Conservation (phyloP, 306 rosid species). For the Castanospermum australe region DNA sequence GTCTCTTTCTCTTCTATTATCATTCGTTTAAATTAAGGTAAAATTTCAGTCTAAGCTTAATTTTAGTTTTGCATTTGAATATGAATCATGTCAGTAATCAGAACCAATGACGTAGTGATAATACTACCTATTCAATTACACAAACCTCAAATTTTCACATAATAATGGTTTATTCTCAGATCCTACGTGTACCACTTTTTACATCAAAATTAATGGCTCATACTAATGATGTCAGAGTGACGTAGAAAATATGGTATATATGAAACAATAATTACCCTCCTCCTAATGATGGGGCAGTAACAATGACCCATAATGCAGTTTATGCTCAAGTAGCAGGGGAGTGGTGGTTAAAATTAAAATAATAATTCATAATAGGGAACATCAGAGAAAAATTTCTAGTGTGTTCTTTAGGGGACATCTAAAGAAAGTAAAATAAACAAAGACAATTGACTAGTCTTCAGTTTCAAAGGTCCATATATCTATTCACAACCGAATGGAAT, state of each 20-base stretch:
- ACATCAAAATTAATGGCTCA: too few relatives aligned
- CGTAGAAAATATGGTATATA: background rate
- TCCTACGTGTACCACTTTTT: too few relatives aligned
- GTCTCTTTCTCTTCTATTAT: too few relatives aligned
- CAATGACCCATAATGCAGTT: background rate
- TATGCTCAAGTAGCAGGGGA: background rate
- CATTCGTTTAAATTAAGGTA: too few relatives aligned
- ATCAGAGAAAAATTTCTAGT: background rate
- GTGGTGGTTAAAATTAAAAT: background rate
- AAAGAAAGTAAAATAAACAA: conserved; percentile 6
- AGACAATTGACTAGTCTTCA: background rate
- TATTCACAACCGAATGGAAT: conserved; percentile 8
- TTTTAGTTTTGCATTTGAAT: too few relatives aligned
- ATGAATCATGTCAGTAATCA: too few relatives aligned
- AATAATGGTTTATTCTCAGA: too few relatives aligned
- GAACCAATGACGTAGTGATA: too few relatives aligned
- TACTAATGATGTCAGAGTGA: background rate
- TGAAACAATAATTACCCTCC: background rate
- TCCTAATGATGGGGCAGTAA: background rate
- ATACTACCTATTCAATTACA: too few relatives aligned
- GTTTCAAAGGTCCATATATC: background rate
- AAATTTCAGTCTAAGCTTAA: too few relatives aligned
- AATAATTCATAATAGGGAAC: background rate
- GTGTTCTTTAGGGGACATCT: conserved; percentile 3
- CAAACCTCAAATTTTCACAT: too few relatives aligned